Evolutionary conservation across 345 rosid genomes (phyloP), one percentile per base, ranked within the genome.

Genomic region (Aethionema arabicum): DNA sequence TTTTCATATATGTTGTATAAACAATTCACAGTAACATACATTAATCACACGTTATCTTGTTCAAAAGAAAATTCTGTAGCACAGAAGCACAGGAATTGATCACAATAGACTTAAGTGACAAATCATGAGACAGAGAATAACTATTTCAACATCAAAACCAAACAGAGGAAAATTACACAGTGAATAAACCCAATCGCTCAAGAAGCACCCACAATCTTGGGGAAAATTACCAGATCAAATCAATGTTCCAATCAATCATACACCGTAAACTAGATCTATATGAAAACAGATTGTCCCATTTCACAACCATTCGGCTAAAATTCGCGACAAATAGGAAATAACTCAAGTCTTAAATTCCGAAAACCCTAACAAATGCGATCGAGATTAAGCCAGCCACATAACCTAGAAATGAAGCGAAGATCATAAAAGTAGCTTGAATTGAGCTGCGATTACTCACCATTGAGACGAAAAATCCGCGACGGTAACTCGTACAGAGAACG

Each of bases 281-380:
- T 2, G 53, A 27, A 39, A 14, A 6, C 65, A 52, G 36, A 33
- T 27, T 2, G 16, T 13, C 27, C 39, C 50, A 52, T 45, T 58
- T 57, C 4, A 31, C 12, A 58, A 58, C 31, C 10, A 31, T 31
- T 38, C 49, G 44, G 54, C 55, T 42, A n/a, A 12, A 49, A 7
- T 35, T 13, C 41, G 29, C 31, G 57, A 32, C 14, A 10, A 13
- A 14, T 30, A 37, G 16, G 12, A 10, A 0, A 10, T 8, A 36
- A 62, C 8, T 52, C 30, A 64, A 50, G 48, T 50, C 61, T 36
- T 5, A 51, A 14, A 51, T 30, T 63, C 45, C 50, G 47, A 65
- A 63, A 71, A 39, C 70, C 75, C 66, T 71, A 71, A 58, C 32
- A 59, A 31, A 44, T 58, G 50, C 56, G 70, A 71, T 70, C 51